These are phyloP conservation scores for Xerocomus nothofagi DNA, from an alignment of 1,284 basidiomycete genomes.

Conservation along the genomic window DNA sequence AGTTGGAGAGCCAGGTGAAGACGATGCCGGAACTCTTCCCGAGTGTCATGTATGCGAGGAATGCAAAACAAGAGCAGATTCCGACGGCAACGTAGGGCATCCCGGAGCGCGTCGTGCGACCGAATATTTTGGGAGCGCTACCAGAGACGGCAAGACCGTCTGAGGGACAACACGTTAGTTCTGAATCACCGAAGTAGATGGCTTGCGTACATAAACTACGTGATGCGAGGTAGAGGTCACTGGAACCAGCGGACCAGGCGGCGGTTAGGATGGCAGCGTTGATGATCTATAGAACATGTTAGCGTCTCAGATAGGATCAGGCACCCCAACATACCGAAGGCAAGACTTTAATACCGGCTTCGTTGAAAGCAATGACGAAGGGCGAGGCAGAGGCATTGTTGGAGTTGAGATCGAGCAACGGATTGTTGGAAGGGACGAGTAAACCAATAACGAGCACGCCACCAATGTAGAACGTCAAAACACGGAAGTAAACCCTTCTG, in stretches of 20 bases:
- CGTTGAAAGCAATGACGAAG: conserved; percentile 52
- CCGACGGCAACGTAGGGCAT: conserved; percentile 58
- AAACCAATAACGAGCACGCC: conserved; percentile 51
- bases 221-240: conserved; percentile 28
- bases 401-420: conserved; percentile 34
- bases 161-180: conserved; percentile 13
- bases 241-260: conserved; percentile 52
- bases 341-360: conserved; percentile 53
- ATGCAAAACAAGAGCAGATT: conserved; percentile 50
- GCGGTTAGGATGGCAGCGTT: conserved; percentile 66
- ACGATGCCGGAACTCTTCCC: conserved; percentile 48
- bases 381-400: conserved; percentile 43
- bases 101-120: conserved; percentile 52
- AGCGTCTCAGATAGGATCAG: neutral
- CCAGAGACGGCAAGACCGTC: conserved; percentile 60
- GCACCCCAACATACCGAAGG: conserved; percentile 39
- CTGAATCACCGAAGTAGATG: neutral
- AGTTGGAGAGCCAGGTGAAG: conserved; percentile 60
- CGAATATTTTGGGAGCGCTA: conserved; percentile 60
- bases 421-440: conserved; percentile 48
- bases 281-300: conserved; percentile 42
- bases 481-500: conserved; percentile 52
- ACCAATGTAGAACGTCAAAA: conserved; percentile 52
- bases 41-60: conserved; percentile 55
- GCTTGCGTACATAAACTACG: conserved; percentile 24